These are phyloP conservation scores for Arthrinium puccinioides DNA, from an alignment of 2,329 filamentous ascomycete genomes.

Conservation along the genomic window DNA sequence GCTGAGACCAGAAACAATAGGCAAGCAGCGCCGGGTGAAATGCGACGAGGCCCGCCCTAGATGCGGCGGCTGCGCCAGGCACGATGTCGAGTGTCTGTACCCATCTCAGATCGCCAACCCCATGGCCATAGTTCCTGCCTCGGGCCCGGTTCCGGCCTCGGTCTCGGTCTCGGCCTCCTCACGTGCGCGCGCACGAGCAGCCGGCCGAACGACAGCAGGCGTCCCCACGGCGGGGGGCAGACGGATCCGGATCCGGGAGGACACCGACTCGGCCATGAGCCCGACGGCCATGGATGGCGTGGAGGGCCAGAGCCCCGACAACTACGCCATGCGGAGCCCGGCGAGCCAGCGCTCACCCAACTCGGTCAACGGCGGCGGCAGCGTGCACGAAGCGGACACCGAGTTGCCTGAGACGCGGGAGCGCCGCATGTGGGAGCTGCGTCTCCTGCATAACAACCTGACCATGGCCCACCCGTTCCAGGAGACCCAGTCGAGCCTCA, in stretches of 20 bases:
- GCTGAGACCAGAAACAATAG: too few relatives aligned
- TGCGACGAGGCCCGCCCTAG: constrained; percentile 22
- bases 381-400: constrained; percentile 14
- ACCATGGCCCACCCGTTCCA: constrained; percentile 21
- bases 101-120: constrained; percentile 9
- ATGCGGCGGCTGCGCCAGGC: constrained; percentile 21
- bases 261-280: background rate
- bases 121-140: constrained; percentile 1
- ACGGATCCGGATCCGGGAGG: too few relatives aligned
- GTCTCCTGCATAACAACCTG: constrained; percentile 27
- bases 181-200: background rate
- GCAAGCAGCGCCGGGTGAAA: constrained; percentile 10
- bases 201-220: background rate
- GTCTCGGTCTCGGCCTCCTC: background rate
- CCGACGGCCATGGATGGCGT: background rate
- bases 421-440: constrained; percentile 29
- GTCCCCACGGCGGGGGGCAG: too few relatives aligned
- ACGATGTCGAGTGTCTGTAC: constrained; percentile 23
- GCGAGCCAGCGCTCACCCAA: constrained; percentile 10
- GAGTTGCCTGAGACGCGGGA: constrained; percentile 26
- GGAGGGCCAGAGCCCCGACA: constrained; percentile 3
- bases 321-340: constrained; percentile 8
- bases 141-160: constrained; percentile 5
- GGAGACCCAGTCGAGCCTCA: constrained; percentile 9
- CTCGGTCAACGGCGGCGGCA: constrained; percentile 7